Evolutionary conservation across 2,329 filamentous ascomycete species (phyloP), one percentile per base, ranked within the genome.

Genomic region (Exserohilum turcica): DNA sequence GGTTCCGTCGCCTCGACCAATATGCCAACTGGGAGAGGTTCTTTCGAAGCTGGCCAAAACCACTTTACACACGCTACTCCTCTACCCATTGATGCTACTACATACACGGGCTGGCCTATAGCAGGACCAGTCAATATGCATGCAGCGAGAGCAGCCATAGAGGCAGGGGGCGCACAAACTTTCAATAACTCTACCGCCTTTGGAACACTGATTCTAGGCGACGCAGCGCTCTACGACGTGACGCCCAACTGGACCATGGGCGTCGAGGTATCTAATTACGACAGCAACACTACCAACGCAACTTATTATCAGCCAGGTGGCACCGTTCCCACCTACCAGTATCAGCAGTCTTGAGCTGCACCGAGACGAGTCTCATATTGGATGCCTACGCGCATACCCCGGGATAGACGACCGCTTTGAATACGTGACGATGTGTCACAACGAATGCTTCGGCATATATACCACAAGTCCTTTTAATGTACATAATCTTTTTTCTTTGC

Each of bases 131-230:
- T 35, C 1, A 48, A 54, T 4, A 5, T 54, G n/a, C 40, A 40
- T 35, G 46, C 40, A n/a, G 33, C 29, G 2, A 49, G 35, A 18
- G 31, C 39, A 9, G 47, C 29, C 2, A 54, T 54, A 36, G 51
- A 54, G 19, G 38, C 43, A 2, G 40, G 36, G 1, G 51, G 51
- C 1, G 28, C 39, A 5, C 33, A 44, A 6, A 50, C 51, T 3
- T 50, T 54, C n/a, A 43, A 50, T 2, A 49, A 38, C 18, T 54
- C 38, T 24, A 36, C 29, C 12, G 37, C 37, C 16, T 48, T 40
- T 5, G 35, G 12, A 2, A n/a, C 40, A 0, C 29, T 35, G n/a
- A 54, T 54, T 35, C 27, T 38, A 3, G 46, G 43, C 27, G 48
- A 51, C 15, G 27, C 36, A n/a, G 42, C 43, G 5, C 42, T 39